Conservation (phyloP, 2,329 filamentous ascomycete species). For the Esteya vermicola region DNA sequence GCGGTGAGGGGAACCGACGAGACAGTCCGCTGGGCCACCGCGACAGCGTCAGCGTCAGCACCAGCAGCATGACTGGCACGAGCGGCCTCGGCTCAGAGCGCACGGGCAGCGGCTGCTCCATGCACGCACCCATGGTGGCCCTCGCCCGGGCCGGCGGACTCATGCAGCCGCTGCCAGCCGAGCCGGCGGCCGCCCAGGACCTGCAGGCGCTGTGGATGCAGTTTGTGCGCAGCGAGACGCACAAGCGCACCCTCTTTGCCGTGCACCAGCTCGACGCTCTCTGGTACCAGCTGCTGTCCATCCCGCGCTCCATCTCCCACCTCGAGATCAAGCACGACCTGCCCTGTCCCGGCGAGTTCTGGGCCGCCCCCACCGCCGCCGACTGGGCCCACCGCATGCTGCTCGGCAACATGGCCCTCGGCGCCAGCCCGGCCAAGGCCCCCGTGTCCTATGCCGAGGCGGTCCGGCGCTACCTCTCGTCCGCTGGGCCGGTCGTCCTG, state of each 20-base stretch:
- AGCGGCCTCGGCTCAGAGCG: slow-evolving; percentile 5
- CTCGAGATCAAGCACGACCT: slow-evolving; percentile 29
- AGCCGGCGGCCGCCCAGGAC: slow-evolving; percentile 14
- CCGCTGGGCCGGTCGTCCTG: slow-evolving; percentile 14
- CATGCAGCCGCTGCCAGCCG: slow-evolving; percentile 17
- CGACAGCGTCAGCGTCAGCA: neutral
- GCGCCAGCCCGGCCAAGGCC: neutral
- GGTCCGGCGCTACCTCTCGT: slow-evolving; percentile 21
- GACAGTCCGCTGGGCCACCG: too few species aligned
- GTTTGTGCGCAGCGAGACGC: slow-evolving; percentile 22
- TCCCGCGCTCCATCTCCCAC: slow-evolving; percentile 21
- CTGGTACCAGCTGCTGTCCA: slow-evolving; percentile 27
- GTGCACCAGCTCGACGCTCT: slow-evolving; percentile 27
- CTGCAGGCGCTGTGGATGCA: slow-evolving; percentile 24
- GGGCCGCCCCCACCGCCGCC: slow-evolving; percentile 21
- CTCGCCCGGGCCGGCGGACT: slow-evolving; percentile 20
- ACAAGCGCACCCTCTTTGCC: slow-evolving; percentile 26
- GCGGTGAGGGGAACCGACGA: too few species aligned
- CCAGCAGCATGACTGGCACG: neutral
- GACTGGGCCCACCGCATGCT: slow-evolving; percentile 20
- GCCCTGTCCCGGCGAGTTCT: slow-evolving; percentile 22
- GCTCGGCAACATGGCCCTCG: slow-evolving; percentile 8
- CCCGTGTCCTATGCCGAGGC: slow-evolving; percentile 20
- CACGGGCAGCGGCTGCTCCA: slow-evolving; percentile 20
- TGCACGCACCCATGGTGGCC: slow-evolving; percentile 25